Conservation (phyloP, 2,329 filamentous ascomycete species). For the Nigrospora sphaerica region DNA sequence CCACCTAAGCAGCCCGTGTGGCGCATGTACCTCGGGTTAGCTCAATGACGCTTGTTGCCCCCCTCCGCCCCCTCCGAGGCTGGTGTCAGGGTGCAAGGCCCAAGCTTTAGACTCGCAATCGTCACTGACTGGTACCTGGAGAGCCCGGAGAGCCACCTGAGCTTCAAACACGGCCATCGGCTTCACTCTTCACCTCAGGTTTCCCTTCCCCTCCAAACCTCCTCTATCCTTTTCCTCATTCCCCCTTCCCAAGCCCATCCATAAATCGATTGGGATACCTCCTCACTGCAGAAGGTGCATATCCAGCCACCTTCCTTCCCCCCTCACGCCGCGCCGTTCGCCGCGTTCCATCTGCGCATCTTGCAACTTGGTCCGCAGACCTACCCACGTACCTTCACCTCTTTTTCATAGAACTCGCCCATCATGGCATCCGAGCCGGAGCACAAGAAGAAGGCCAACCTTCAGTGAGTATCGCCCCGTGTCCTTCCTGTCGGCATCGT, state of each 20-base stretch:
- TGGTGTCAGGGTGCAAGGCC: not conserved
- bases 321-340: too few species aligned
- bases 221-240: not conserved
- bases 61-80: too few species aligned
- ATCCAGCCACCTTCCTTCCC: too few species aligned
- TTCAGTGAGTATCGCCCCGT: conserved; percentile 56
- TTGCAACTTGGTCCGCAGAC: too few species aligned
- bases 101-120: conserved; percentile 1
- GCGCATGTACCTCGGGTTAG: too few species aligned
- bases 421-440: conserved; percentile 66
- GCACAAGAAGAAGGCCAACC: conserved; percentile 76
- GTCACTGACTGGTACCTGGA: conserved; percentile 3
- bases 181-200: not conserved
- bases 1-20: too few species aligned
- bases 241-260: too few species aligned
- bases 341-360: too few species aligned
- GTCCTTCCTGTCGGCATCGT: not conserved
- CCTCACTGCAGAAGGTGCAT: too few species aligned
- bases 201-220: not conserved
- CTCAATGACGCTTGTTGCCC: too few species aligned
- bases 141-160: not conserved
- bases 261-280: too few species aligned
- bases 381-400: too few species aligned
- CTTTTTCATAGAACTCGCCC: not conserved
- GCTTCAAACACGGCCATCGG: not conserved